Base-by-base conservation (phyloP, 768 basidiomycete genomes). In the Rhodotorula babjevae region DNA sequence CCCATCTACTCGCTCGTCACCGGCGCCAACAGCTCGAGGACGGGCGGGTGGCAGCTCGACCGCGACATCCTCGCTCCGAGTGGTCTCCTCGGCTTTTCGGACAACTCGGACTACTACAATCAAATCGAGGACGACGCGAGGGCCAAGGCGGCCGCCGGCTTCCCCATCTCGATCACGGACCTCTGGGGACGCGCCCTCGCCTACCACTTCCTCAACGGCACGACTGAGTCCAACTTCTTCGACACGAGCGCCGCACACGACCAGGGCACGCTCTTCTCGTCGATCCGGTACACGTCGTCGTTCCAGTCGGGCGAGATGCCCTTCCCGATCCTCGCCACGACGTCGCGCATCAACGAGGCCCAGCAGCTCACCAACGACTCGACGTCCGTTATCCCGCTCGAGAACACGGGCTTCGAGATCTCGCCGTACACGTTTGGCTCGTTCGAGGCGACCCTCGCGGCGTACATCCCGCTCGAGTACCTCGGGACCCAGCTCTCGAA, bases 391-490 rank as follows among this genome's bases (percentile, higher is more conserved):
- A 76, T 79, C 57, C 75, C 75, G 10, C 77, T 79, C 47, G 46
- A 63, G 52, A 72, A 76, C 55, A 77, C 77, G 5, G 71, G 69
- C 25, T 76, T 76, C 29, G 71, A 72, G 60, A 61, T 72, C 63
- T 31, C 75, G 27, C 75, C 75, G 0, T 65, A 52, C 68, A 55
- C 68, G 31, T 84, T 88, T 59, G 90, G 89, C 8, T 90, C 89
- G 0, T 91, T 85, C 80, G 90, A 92, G 76, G 88, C 89, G 18
- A 84, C 80, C 63, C 82, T 90, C 15, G 87, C 87, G n/a, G 87
- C 89, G 2, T 91, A 89, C 79, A 82, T 82, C 11, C 81, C 83
- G 0, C 79, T 83, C 47, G 81, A 84, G 71, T 83, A 84, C 76
- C 75, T 86, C 12, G 92, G 92, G 11, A 90, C 90, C 0, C 83